A percentile compares a stretch with the other conserved stretches of the same genome.
phyloP scores from a whole-genome alignment of 2,329 filamentous ascomycete genomes.

The Nigrospora oryzae region DNA sequence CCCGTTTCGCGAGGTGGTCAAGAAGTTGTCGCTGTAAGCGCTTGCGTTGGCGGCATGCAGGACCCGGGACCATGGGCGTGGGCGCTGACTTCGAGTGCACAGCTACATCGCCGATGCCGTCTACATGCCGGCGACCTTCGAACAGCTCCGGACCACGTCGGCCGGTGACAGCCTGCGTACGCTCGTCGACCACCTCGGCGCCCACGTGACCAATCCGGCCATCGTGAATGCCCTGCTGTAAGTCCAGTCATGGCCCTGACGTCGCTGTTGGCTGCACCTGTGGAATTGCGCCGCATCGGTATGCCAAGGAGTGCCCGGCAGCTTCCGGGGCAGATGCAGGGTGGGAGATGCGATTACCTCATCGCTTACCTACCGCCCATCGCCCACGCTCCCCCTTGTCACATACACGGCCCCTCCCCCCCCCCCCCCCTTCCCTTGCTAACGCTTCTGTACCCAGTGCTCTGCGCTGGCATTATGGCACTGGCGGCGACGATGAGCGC shows the following conservation, averaged over 20 bases:
- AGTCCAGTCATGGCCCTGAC: slow-evolving; percentile 20
- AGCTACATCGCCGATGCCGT: slow-evolving; percentile 58
- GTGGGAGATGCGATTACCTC: too few species aligned
- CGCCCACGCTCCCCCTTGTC: too few species aligned
- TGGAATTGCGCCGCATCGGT: too few species aligned
- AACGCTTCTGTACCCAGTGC: slow-evolving; percentile 37
- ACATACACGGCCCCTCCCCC: background rate
- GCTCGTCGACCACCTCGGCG: slow-evolving; percentile 56
- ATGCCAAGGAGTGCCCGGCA: too few species aligned
- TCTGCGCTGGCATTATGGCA: slow-evolving; percentile 65
- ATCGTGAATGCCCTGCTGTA: slow-evolving; percentile 68
- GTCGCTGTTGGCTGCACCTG: too few species aligned
- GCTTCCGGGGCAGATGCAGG: too few species aligned
- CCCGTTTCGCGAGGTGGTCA: slow-evolving; percentile 54
- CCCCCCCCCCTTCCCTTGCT: background rate
- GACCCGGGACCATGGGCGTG: background rate
- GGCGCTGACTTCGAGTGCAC: slow-evolving; percentile 3
- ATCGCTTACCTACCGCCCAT: too few species aligned
- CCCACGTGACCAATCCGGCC: slow-evolving; percentile 56
- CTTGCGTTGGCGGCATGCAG: background rate
- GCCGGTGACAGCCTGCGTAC: slow-evolving; percentile 48
- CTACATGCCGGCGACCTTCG: slow-evolving; percentile 59
- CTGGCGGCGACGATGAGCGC: slow-evolving; percentile 53
- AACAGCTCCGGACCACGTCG: slow-evolving; percentile 61
- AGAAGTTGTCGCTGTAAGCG: slow-evolving; percentile 55